Evolutionary conservation across 2,329 filamentous ascomycete genomes (phyloP).

Genomic region (Tetracladium maxilliforme): DNA sequence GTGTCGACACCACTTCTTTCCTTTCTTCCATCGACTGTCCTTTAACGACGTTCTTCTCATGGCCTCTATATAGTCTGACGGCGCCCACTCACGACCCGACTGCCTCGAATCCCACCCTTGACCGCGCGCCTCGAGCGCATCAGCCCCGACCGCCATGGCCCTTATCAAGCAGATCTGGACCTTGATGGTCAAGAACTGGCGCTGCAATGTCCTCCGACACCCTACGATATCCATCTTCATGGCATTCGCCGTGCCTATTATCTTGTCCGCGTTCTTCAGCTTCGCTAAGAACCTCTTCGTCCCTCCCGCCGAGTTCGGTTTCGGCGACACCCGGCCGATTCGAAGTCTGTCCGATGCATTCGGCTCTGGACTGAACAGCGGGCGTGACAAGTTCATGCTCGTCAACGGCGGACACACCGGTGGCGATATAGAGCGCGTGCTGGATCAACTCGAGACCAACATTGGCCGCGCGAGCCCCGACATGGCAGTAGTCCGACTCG

Average conservation of each 20-base stretch:
- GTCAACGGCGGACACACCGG: slow-evolving; percentile 59
- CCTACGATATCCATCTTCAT: slow-evolving; percentile 33
- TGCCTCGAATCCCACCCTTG: no score
- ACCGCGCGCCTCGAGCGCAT: no score
- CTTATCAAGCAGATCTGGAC: slow-evolving; percentile 44
- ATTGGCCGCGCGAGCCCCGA: no score
- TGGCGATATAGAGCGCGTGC: slow-evolving; percentile 59
- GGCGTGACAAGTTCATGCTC: slow-evolving; percentile 58
- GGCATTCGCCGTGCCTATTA: slow-evolving; percentile 42
- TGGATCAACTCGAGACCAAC: slow-evolving; percentile 47
- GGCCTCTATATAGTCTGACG: no score
- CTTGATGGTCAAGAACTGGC: slow-evolving; percentile 45
- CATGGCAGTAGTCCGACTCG: slow-evolving; percentile 33
- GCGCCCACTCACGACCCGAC: no score
- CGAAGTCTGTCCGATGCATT: slow-evolving; percentile 46
- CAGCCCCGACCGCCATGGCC: slow-evolving; percentile 30
- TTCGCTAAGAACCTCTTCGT: slow-evolving; percentile 77
- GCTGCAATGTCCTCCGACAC: slow-evolving; percentile 41
- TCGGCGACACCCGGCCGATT: slow-evolving; percentile 46
- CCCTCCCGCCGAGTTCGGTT: slow-evolving; percentile 60
- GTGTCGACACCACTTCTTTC: no score
- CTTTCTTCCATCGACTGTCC: no score
- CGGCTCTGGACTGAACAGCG: slow-evolving; percentile 48
- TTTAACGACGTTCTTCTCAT: no score
- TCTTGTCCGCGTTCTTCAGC: slow-evolving; percentile 42